phyloP scores from a whole-genome alignment of 1,284 basidiomycete species.

The Leccinum angustisporum region DNA sequence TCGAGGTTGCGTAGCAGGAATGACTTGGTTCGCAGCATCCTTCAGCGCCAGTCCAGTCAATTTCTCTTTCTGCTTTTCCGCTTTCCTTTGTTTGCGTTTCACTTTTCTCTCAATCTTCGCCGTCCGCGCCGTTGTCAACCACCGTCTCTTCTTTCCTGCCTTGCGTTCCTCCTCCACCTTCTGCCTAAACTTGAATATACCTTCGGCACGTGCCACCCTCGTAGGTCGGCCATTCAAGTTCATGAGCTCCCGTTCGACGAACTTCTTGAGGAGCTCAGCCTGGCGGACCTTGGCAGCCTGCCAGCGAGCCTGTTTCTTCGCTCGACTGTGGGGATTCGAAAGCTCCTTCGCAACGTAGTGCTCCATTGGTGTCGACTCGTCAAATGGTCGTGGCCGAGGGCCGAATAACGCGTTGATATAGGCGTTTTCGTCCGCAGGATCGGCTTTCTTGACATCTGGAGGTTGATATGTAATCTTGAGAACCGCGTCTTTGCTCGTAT shows the following conservation, averaged over 20 bases:
- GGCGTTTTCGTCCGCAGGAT: constrained; percentile 49
- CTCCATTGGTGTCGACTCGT: constrained; percentile 60
- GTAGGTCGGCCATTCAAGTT: constrained; percentile 55
- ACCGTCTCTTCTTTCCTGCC: constrained; percentile 57
- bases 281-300: constrained; percentile 51
- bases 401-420: constrained; percentile 61
- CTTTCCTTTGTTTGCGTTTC: constrained; percentile 59
- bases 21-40: constrained; percentile 64
- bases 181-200: constrained; percentile 69
- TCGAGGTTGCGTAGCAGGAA: constrained; percentile 42
- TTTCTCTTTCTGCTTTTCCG: constrained; percentile 55
- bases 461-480: constrained; percentile 65
- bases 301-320: constrained; percentile 77
- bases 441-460: constrained; percentile 45
- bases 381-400: constrained; percentile 41
- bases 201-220: constrained; percentile 66
- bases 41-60: constrained; percentile 61
- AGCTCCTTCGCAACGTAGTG: constrained; percentile 64
- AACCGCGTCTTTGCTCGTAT: constrained; percentile 59
- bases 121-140: constrained; percentile 48
- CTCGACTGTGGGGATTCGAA: constrained; percentile 75
- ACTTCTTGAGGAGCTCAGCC: constrained; percentile 50
- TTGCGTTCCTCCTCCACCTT: constrained; percentile 56
- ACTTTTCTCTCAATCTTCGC: constrained; percentile 47
- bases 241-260: constrained; percentile 53